Evolutionary conservation across 345 rosid species (phyloP).

Genomic region (Pistacia integerrima): DNA sequence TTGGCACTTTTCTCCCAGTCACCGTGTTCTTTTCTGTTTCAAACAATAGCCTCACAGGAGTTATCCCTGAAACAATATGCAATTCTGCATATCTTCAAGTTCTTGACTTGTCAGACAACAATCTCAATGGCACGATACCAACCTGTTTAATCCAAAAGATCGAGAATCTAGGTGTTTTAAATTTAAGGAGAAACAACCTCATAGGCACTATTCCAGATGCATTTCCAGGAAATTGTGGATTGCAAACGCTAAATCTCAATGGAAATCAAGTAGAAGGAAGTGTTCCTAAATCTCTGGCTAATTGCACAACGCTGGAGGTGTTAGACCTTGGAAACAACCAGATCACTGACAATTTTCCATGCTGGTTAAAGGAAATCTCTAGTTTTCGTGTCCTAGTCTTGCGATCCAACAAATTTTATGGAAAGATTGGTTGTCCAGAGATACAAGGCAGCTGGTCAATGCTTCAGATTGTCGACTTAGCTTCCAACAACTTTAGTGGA

Average conservation of each 20-base stretch:
- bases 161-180: conserved; percentile 24
- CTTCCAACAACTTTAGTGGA: conserved; percentile 41
- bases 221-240: conserved; percentile 15
- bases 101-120: conserved; percentile 46
- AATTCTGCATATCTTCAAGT: conserved; percentile 8
- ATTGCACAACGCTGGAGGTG: conserved; percentile 36
- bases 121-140: conserved; percentile 34
- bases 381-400: conserved; percentile 41
- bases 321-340: conserved; percentile 42
- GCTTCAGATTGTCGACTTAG: conserved; percentile 52
- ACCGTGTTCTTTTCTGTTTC: conserved; percentile 35
- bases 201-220: conserved; percentile 16
- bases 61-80: conserved; percentile 43
- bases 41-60: conserved; percentile 32
- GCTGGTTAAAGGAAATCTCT: conserved; percentile 26
- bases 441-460: neutral
- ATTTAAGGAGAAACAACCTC: conserved; percentile 34
- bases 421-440: conserved; percentile 6
- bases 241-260: conserved; percentile 39
- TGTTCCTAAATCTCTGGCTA: conserved; percentile 39
- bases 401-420: conserved; percentile 33
- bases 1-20: conserved; percentile 7
- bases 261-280: conserved; percentile 36
- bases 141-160: neutral
- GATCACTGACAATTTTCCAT: conserved; percentile 38